phyloP scores from a whole-genome alignment of 768 basidiomycete genomes.

The Xerocomus potaroensis region DNA sequence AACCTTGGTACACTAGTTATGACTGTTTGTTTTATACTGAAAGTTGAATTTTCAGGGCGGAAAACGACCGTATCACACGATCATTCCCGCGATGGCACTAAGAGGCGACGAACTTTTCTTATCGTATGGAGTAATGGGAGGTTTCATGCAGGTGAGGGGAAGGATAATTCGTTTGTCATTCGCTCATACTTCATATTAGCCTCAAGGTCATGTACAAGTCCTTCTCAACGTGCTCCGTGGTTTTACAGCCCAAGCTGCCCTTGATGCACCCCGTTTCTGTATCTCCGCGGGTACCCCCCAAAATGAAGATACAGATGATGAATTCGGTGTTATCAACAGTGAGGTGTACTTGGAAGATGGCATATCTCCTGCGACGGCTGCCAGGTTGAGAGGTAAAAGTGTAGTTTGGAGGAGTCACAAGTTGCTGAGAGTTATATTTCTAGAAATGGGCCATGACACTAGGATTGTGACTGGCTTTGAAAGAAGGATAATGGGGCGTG shows the following conservation, averaged over 20 bases:
- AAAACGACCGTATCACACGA: slow-evolving; percentile 90
- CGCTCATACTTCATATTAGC: slow-evolving; percentile 39
- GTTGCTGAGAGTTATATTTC: slow-evolving; percentile 3
- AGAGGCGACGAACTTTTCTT: slow-evolving; percentile 79
- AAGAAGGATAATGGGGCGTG: slow-evolving; percentile 70
- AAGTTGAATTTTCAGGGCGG: slow-evolving; percentile 51
- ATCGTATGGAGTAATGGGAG: slow-evolving; percentile 90
- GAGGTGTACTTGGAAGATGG: slow-evolving; percentile 90
- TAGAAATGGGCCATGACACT: slow-evolving; percentile 89
- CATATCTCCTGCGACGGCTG: slow-evolving; percentile 57
- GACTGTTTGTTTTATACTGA: neutral
- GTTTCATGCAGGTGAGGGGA: slow-evolving; percentile 70
- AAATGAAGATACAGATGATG: slow-evolving; percentile 40
- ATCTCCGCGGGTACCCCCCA: slow-evolving; percentile 83
- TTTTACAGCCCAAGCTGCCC: slow-evolving; percentile 80
- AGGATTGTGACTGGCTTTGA: slow-evolving; percentile 55
- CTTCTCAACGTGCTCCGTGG: slow-evolving; percentile 87
- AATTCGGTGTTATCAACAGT: slow-evolving; percentile 64
- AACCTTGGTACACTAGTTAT: neutral
- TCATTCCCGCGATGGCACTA: slow-evolving; percentile 86
- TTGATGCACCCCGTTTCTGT: slow-evolving; percentile 95
- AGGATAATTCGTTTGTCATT: neutral
- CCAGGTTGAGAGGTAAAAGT: slow-evolving; percentile 59
- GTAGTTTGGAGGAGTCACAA: neutral
- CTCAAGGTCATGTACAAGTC: slow-evolving; percentile 96